These are phyloP conservation scores for Podospora australis DNA, from an alignment of 495 filamentous ascomycete species.

Conservation along the genomic window DNA sequence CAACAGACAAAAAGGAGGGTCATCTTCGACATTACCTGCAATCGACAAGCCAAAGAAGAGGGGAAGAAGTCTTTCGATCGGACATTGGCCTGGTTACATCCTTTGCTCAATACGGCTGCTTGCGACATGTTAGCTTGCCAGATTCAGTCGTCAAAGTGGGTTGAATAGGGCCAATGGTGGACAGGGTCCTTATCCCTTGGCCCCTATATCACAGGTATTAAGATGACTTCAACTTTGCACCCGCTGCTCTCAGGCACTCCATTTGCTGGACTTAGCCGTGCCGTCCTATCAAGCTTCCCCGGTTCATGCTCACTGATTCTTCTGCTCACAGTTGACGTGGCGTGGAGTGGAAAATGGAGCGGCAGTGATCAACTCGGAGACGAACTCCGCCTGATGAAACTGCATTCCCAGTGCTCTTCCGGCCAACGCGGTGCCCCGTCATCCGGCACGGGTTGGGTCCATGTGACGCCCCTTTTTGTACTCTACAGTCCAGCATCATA, in stretches of 20 bases:
- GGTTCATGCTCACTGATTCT: constrained; percentile 1
- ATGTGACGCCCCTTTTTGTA: no score
- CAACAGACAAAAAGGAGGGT: no score
- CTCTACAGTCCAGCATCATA: no score
- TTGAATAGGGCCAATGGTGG: neutral
- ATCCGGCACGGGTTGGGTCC: neutral
- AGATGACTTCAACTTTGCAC: neutral
- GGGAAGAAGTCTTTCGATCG: neutral
- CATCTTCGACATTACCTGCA: no score
- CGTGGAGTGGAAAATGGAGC: neutral
- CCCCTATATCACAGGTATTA: constrained; percentile 4
- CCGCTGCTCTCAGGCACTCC: neutral
- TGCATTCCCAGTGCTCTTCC: neutral
- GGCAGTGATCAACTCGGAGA: neutral
- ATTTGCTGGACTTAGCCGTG: constrained; percentile 8
- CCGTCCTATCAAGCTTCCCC: constrained; percentile 6
- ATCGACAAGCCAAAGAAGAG: no score
- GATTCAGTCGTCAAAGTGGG: neutral
- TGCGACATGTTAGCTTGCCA: constrained; percentile 2
- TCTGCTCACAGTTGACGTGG: neutral
- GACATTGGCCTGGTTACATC: neutral
- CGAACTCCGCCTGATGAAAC: constrained; percentile 2
- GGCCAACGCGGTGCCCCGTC: neutral
- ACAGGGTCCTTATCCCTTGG: constrained; percentile 5
- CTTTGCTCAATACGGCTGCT: constrained; percentile 1